Conservation (phyloP, 164 flowering plant species). For the Annona squamosa region DNA sequence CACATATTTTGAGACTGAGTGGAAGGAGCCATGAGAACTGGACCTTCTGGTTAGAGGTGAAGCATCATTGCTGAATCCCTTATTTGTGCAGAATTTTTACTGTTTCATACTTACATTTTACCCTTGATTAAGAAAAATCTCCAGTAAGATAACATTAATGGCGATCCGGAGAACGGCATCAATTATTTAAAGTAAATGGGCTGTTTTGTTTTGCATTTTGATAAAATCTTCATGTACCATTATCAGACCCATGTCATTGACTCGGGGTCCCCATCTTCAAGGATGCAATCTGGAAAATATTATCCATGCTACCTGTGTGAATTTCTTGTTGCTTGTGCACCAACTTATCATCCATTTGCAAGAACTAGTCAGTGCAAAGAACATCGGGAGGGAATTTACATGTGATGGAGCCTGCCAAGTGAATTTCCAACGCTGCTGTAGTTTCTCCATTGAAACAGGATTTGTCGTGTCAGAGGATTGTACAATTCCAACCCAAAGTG, state of each 20-base stretch:
- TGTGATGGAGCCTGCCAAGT: too few species aligned
- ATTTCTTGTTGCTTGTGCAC: too few species aligned
- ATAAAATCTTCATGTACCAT: not conserved
- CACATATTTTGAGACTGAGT: constrained; percentile 78
- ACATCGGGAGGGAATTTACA: too few species aligned
- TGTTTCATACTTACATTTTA: not conserved
- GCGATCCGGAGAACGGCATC: too few species aligned
- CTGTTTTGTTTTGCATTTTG: not conserved
- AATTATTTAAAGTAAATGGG: not conserved
- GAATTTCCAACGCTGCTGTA: not conserved
- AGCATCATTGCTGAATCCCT: not conserved
- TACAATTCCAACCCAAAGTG: not conserved
- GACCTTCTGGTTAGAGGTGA: constrained; percentile 98
- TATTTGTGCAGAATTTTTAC: not conserved
- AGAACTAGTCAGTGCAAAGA: too few species aligned
- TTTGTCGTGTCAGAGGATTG: not conserved
- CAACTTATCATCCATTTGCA: too few species aligned
- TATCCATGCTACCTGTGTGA: too few species aligned
- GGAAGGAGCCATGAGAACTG: constrained; percentile 64
- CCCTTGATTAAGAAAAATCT: not conserved
- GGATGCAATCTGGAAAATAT: not conserved
- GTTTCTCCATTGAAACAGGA: not conserved
- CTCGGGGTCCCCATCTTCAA: not conserved
- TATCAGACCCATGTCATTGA: not conserved
- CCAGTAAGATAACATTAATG: not conserved